A percentile compares a stretch with the other conserved stretches of the same genome.
Evolutionary conservation across 1,139 yeast genomes (phyloP).

Genomic region (Blastobotrys aristatus): DNA sequence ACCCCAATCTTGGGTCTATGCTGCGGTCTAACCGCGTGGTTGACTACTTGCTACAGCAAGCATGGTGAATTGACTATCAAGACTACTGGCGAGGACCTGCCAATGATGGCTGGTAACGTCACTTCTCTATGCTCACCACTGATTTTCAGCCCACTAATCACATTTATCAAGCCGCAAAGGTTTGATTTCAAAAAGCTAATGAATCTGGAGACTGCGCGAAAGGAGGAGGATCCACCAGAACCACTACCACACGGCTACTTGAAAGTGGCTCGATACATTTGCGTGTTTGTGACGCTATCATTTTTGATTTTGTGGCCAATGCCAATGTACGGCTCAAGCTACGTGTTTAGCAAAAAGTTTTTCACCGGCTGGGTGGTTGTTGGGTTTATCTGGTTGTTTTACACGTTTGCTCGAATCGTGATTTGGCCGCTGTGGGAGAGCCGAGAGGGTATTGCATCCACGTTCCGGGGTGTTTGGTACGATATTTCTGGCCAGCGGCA

Average conservation of each 20-base stretch:
- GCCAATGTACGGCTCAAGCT: slow-evolving; percentile 42
- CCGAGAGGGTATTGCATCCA: slow-evolving; percentile 51
- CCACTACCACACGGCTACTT: slow-evolving; percentile 18
- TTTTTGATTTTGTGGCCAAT: slow-evolving; percentile 42
- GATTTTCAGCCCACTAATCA: slow-evolving; percentile 60
- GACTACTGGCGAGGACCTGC: slow-evolving; percentile 68
- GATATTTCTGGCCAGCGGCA: slow-evolving; percentile 61
- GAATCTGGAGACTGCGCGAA: slow-evolving; percentile 35
- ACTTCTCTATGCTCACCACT: slow-evolving; percentile 76
- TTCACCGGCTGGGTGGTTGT: slow-evolving; percentile 43
- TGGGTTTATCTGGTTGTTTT: slow-evolving; percentile 40
- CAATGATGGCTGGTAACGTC: slow-evolving; percentile 83
- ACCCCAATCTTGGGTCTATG: slow-evolving; percentile 45
- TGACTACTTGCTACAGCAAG: slow-evolving; percentile 33
- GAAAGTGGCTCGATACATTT: slow-evolving; percentile 32
- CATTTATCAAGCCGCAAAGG: slow-evolving; percentile 47
- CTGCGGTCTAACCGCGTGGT: slow-evolving; percentile 46
- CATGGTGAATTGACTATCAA: slow-evolving; percentile 45
- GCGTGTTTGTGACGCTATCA: slow-evolving; percentile 35
- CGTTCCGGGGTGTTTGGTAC: slow-evolving; percentile 73
- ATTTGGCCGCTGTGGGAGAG: slow-evolving; percentile 41
- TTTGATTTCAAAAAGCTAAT: slow-evolving; percentile 60
- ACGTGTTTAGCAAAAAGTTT: slow-evolving; percentile 40
- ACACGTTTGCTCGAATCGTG: slow-evolving; percentile 39
- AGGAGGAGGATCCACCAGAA: slow-evolving; percentile 14